A percentile compares a stretch with the other conserved stretches of the same genome.
phyloP scores from a whole-genome alignment of 805 yeast species.

The Pichia kluyveri region DNA sequence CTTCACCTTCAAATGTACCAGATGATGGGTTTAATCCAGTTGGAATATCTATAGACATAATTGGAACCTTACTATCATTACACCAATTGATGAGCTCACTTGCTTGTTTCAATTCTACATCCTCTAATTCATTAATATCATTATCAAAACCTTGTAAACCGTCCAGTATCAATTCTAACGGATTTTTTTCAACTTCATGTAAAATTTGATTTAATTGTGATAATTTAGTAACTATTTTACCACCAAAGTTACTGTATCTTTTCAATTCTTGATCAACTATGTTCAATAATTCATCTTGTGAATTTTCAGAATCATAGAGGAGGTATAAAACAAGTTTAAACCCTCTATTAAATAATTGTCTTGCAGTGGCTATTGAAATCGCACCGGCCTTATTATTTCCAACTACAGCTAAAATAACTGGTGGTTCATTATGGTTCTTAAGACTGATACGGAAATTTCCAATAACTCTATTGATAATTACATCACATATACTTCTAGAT shows the following conservation, averaged over 20 bases:
- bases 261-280: slow-evolving; percentile 40
- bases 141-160: slow-evolving; percentile 80
- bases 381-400: slow-evolving; percentile 75
- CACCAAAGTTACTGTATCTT: slow-evolving; percentile 55
- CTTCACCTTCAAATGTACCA: slow-evolving; percentile 36
- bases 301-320: slow-evolving; percentile 28
- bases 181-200: slow-evolving; percentile 46
- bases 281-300: slow-evolving; percentile 28
- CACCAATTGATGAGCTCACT: slow-evolving; percentile 56
- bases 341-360: slow-evolving; percentile 69
- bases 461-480: slow-evolving; percentile 56
- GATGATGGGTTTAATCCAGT: slow-evolving; percentile 80
- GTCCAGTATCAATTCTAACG: slow-evolving; percentile 73
- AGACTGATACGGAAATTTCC: slow-evolving; percentile 57
- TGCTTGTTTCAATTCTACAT: slow-evolving; percentile 32
- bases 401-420: slow-evolving; percentile 58
- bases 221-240: slow-evolving; percentile 43
- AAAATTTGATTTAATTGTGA: slow-evolving; percentile 29
- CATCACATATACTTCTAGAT: slow-evolving; percentile 53
- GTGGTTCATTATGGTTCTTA: slow-evolving; percentile 71
- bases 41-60: slow-evolving; percentile 70
- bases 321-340: slow-evolving; percentile 53
- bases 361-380: slow-evolving; percentile 68
- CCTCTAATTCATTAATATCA: slow-evolving; percentile 49
- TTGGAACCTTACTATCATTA: slow-evolving; percentile 37